These are phyloP conservation scores for Penstemon davidsonii DNA, from an alignment of 257 asterid species.

Conservation along the genomic window DNA sequence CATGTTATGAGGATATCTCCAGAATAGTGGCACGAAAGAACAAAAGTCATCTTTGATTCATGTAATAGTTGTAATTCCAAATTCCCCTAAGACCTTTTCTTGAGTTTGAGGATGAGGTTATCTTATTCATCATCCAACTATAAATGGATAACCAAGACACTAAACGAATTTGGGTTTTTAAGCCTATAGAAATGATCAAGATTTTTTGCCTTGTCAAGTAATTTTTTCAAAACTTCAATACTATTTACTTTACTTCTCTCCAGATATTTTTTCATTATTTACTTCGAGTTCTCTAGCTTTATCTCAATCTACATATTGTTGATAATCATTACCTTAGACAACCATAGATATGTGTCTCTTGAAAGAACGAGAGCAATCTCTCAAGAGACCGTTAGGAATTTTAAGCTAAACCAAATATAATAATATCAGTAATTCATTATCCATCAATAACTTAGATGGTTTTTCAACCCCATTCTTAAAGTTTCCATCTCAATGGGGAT, in stretches of 20 bases:
- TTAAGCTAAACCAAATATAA: no score
- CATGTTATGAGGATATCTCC: no score
- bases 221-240: conserved; percentile 1
- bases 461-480: neutral
- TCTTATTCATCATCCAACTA: neutral
- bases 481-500: neutral
- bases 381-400: no score
- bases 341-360: conserved; percentile 1
- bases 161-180: neutral
- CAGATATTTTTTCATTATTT: neutral
- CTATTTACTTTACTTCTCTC: neutral
- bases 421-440: neutral
- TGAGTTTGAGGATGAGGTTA: neutral
- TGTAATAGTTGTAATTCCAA: neutral
- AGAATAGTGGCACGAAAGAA: no score
- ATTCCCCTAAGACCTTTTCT: neutral
- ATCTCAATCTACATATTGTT: conserved; percentile 1
- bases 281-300: conserved; percentile 14
- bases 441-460: neutral
- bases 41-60: neutral
- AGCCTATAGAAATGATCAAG: conserved; percentile 4
- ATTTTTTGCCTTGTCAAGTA: neutral
- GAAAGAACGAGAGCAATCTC: neutral
- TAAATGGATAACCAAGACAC: neutral
- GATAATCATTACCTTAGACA: neutral